Conservation (phyloP, 2,329 filamentous ascomycete genomes). For the Ophiostoma quercus region DNA sequence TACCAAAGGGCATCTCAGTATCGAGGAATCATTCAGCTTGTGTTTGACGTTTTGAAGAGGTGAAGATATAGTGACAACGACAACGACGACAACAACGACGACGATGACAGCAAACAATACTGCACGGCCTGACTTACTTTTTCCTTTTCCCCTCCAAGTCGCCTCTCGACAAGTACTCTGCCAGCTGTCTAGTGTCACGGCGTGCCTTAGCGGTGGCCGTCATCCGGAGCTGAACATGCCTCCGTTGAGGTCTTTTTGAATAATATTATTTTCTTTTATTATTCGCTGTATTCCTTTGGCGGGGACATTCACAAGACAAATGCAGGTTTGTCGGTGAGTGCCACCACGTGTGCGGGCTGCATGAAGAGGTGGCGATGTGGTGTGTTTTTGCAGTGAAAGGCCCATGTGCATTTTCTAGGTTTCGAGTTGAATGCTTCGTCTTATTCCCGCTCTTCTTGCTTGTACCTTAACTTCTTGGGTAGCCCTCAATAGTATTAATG, state of each 20-base stretch:
- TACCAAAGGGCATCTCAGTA: not conserved
- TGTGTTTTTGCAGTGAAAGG: not conserved
- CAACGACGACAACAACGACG: not conserved
- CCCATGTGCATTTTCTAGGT: no score
- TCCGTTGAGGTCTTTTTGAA: not conserved
- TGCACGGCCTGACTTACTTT: not conserved
- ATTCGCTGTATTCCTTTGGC: not conserved
- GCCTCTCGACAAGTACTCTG: not conserved
- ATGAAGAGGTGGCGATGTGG: not conserved
- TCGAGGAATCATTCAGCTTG: not conserved
- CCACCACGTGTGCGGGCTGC: conserved; percentile 9
- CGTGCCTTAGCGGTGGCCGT: not conserved
- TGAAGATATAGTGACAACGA: not conserved
- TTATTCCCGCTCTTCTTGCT: no score
- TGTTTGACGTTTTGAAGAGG: not conserved
- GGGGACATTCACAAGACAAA: not conserved
- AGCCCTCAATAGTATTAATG: no score
- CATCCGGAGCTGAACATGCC: conserved; percentile 8
- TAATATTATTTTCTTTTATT: not conserved
- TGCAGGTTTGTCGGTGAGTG: conserved; percentile 3
- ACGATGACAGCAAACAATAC: not conserved
- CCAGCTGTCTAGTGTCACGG: conserved; percentile 13
- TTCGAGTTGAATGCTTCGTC: no score
- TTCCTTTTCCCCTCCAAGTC: conserved; percentile 10
- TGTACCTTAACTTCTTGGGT: no score